Evolutionary conservation across 257 asterid genomes (phyloP), one percentile per base, ranked within the genome.

Genomic region (Petunia axillaris): DNA sequence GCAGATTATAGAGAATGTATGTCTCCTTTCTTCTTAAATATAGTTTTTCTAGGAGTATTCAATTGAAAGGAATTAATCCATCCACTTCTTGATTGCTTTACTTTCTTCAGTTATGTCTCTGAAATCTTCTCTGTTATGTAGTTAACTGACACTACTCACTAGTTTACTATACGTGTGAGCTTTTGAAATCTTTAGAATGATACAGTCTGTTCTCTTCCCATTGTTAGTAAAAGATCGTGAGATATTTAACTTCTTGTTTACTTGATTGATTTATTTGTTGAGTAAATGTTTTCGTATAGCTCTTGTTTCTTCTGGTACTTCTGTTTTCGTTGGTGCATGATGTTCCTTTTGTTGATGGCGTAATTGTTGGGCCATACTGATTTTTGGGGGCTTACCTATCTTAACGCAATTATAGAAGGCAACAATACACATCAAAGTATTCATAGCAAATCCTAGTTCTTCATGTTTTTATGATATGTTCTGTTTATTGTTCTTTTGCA

Each of bases 1-100:
- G 93, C 85, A 8, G 91, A 89, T 68, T 96, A 96, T 76, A 75
- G 62, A 75, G 79, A 84, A 16, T 94, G 99, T 94, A 82, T 3
- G 93, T 87, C 65, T 65, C 37, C 60, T 77, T 58, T 44, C 44
- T 35, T 10, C 67, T 3, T 25, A 50, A 71, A 48, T 6, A 11
- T 71, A 35, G 62, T 35, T 53, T 36, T 35, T 40, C 40, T 25
- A 71, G 43, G 16, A 71, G 43, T 71, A 71, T 3, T 48, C 60
- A 48, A 10, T 48, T 25, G n/a, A 71, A 44, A 71, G 77, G 77
- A 48, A 71, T 48, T 71, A 35, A 71, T 48, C 60, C 77, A 59
- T 48, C 60, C 77, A 71, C 44, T 2, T 71, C 60, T 48, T 71
- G 77, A 71, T 71, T 71, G 60, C 58, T 71, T 71, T 11, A 71